Evolutionary conservation across 495 filamentous ascomycete species (phyloP), one percentile per base, ranked within the genome.

Genomic region (Xylaria longipes): DNA sequence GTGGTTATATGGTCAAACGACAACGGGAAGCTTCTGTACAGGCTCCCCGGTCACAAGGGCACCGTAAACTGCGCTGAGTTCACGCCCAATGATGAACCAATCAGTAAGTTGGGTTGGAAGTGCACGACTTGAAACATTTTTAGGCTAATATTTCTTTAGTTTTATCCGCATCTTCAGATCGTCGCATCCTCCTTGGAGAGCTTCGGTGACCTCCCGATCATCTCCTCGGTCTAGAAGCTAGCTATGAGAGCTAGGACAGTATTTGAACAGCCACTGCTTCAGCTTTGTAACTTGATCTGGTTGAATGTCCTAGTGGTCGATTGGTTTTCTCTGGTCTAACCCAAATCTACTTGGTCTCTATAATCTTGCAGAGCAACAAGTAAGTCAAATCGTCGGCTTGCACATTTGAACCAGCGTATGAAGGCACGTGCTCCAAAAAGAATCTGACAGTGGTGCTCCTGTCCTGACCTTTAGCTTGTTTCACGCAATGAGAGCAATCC

Each of bases 1-100:
- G 94, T 93, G 27, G 91, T 97, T 5, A 90, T 99, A 12, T 99
- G 96, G 96, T 94, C 95, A 33, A 87, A 82, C 31, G 89, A 91
- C 73, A 90, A 87, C 7, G 94, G 91, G 46, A 98, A 96, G 82
- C 82, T 99, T 71, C 79, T 97, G 57, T 97, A 97, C 83, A 98
- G 98, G 80, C 84, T 99, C 62, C 96, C 96, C 0, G 96, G 96
- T 0, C 96, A 99, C 77, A 95, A 94, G 80, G 96, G 97, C 15
- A 92, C 94, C 1, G 97, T 99, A 54, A 99, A 98, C 77, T 95
- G 95, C 79, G 95, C 95, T 65, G 90, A 94, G 73, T 95, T 99
- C 77, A 92, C 92, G 43, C 94, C 96, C 2, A 89, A 89, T 52
- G 80, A 80, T 58, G 95, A 97, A 72, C 93, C 95, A 54, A 91